Conservation (phyloP, 768 basidiomycete genomes). For the Suillus subluteus region DNA sequence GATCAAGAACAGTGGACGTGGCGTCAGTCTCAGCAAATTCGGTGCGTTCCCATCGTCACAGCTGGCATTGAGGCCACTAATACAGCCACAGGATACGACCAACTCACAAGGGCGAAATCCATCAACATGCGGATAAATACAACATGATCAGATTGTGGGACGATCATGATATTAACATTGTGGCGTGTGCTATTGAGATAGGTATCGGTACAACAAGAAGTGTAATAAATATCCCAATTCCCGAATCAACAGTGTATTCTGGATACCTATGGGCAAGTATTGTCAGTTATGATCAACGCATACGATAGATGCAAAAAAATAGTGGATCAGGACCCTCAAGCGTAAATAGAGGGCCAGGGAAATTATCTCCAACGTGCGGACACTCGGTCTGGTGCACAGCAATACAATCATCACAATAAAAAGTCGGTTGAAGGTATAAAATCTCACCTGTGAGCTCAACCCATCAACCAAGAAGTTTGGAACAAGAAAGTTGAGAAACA, state of each 20-base stretch:
- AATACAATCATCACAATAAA: conserved; percentile 35
- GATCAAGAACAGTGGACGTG: conserved; percentile 90
- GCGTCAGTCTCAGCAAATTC: conserved; percentile 87
- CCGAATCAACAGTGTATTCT: conserved; percentile 33
- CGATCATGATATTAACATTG: background rate
- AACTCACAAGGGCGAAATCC: conserved; percentile 78
- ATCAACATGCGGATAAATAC: conserved; percentile 85
- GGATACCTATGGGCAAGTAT: background rate
- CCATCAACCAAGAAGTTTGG: background rate
- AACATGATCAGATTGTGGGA: conserved; percentile 8
- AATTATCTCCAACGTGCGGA: conserved; percentile 35
- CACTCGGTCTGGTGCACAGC: conserved; percentile 43
- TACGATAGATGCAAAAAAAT: background rate
- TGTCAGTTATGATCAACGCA: conserved; percentile 5
- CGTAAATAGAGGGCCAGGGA: conserved; percentile 38
- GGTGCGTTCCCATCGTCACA: conserved; percentile 52
- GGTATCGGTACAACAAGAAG: conserved; percentile 64
- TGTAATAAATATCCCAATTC: conserved; percentile 80
- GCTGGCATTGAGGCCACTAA: conserved; percentile 9
- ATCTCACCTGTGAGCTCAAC: background rate
- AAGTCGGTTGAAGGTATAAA: background rate
- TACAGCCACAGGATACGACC: conserved; percentile 73
- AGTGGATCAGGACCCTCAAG: conserved; percentile 36
- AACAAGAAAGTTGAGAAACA: background rate
- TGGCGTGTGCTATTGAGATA: background rate